A percentile compares a stretch with the other conserved stretches of the same genome.
Evolutionary conservation across 2,329 filamentous ascomycete species (phyloP).

Genomic region (Cryphonectria nitschkei): DNA sequence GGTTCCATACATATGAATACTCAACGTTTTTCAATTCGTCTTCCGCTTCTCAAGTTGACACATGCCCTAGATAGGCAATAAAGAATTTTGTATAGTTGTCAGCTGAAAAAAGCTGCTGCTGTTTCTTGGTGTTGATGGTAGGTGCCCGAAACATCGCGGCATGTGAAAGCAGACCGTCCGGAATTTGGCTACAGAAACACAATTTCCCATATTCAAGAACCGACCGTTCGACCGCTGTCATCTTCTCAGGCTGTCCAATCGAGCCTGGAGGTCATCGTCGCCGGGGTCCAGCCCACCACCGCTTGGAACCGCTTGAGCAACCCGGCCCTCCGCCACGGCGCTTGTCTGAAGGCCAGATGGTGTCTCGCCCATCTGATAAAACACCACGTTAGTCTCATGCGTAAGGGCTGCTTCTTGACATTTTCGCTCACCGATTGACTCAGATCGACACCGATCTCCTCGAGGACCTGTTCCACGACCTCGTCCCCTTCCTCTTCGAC

Average conservation of each 20-base stretch:
- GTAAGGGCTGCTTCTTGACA: background rate
- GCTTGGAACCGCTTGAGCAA: conserved; percentile 84
- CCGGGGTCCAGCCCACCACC: conserved; percentile 66
- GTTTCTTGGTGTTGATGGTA: background rate
- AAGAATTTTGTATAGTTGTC: background rate
- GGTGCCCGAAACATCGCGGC: conserved; percentile 7
- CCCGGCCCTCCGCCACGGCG: conserved; percentile 71
- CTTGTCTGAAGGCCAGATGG: conserved; percentile 80
- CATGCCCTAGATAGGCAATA: background rate
- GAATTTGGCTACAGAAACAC: background rate
- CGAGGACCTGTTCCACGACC: conserved; percentile 92
- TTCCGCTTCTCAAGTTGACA: background rate
- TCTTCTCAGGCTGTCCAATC: conserved; percentile 81
- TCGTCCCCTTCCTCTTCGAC: conserved; percentile 97
- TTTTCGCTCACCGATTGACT: conserved; percentile 75
- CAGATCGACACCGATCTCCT: conserved; percentile 95
- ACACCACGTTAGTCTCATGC: conserved; percentile 34
- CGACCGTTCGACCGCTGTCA: conserved; percentile 35
- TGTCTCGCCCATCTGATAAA: conserved; percentile 80
- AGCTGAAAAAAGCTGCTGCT: background rate
- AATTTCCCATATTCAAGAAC: background rate
- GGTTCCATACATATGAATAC: background rate
- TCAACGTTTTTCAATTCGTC: background rate
- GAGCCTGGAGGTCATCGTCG: conserved; percentile 94
- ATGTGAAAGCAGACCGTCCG: conserved; percentile 9